phyloP scores from a whole-genome alignment of 1,284 basidiomycete genomes.

The Cryptococcus sp. region DNA sequence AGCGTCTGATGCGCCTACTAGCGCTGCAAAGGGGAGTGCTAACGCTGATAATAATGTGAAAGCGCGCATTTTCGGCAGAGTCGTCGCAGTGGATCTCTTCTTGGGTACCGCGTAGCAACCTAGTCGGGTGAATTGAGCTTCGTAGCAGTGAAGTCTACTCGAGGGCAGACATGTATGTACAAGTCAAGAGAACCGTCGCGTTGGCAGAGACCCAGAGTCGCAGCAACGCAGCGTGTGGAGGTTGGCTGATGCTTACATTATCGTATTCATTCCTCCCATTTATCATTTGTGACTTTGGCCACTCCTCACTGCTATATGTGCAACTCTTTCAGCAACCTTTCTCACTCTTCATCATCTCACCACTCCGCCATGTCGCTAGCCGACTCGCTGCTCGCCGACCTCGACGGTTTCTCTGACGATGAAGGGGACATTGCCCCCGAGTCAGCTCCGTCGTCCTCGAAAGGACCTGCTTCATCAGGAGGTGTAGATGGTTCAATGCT shows the following conservation, averaged over 20 bases:
- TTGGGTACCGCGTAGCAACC: background rate
- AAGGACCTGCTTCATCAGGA: background rate
- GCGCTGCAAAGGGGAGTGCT: conserved; percentile 11
- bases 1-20: conserved; percentile 29
- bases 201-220: too few relatives aligned
- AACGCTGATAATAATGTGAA: conserved; percentile 21
- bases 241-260: too few relatives aligned
- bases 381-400: conserved; percentile 53
- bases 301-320: background rate
- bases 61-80: conserved; percentile 24
- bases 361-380: conserved; percentile 49
- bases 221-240: background rate
- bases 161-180: too few relatives aligned
- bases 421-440: conserved; percentile 22
- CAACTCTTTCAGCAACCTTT: background rate
- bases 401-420: conserved; percentile 54
- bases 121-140: too few relatives aligned
- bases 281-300: background rate
- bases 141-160: too few relatives aligned
- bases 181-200: too few relatives aligned
- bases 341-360: conserved; percentile 1
- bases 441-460: conserved; percentile 24
- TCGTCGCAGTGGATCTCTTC: background rate
- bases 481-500: conserved; percentile 30
- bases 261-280: background rate